A percentile compares a stretch with the other conserved stretches of the same genome.
These are phyloP conservation scores for Aulographum hederae DNA, from an alignment of 2,329 filamentous ascomycete species.

Conservation along the genomic window DNA sequence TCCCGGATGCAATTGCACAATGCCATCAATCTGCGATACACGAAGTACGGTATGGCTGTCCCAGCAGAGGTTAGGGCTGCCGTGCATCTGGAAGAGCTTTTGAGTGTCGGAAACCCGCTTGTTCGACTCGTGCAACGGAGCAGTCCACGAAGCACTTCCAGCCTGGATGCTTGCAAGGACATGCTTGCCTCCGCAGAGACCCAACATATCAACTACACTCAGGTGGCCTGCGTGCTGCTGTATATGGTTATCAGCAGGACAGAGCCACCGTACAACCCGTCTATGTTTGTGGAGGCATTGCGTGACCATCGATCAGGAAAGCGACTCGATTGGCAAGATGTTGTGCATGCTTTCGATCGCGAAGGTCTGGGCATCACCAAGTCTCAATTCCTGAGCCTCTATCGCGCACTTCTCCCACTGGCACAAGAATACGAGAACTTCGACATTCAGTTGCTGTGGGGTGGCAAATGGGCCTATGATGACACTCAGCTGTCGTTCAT, in stretches of 20 bases:
- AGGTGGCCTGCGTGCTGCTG: slow-evolving; percentile 65
- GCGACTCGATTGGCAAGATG: slow-evolving; percentile 45
- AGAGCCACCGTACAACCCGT: slow-evolving; percentile 46
- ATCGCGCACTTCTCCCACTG: slow-evolving; percentile 58
- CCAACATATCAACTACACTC: slow-evolving; percentile 57
- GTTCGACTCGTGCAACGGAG: slow-evolving; percentile 50
- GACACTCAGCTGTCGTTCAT: slow-evolving; percentile 90
- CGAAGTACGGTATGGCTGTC: slow-evolving; percentile 26
- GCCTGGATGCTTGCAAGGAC: slow-evolving; percentile 50
- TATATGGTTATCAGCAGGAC: slow-evolving; percentile 45
- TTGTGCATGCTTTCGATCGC: slow-evolving; percentile 67
- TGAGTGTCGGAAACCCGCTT: slow-evolving; percentile 44
- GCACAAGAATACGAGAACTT: slow-evolving; percentile 45
- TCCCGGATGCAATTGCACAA: slow-evolving; percentile 50
- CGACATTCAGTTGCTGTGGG: slow-evolving; percentile 81
- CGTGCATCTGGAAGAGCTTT: slow-evolving; percentile 48
- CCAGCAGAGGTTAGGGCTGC: slow-evolving; percentile 53
- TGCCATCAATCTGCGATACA: slow-evolving; percentile 49
- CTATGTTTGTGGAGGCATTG: slow-evolving; percentile 44
- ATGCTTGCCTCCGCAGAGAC: slow-evolving; percentile 35
- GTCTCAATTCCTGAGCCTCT: slow-evolving; percentile 64
- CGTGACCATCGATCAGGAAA: slow-evolving; percentile 35
- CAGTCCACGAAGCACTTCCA: slow-evolving; percentile 58
- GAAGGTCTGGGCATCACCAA: slow-evolving; percentile 58
- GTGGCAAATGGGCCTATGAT: slow-evolving; percentile 67